Evolutionary conservation across 768 basidiomycete species (phyloP), one percentile per base, ranked within the genome.

Genomic region (Chalciporus piperatus): DNA sequence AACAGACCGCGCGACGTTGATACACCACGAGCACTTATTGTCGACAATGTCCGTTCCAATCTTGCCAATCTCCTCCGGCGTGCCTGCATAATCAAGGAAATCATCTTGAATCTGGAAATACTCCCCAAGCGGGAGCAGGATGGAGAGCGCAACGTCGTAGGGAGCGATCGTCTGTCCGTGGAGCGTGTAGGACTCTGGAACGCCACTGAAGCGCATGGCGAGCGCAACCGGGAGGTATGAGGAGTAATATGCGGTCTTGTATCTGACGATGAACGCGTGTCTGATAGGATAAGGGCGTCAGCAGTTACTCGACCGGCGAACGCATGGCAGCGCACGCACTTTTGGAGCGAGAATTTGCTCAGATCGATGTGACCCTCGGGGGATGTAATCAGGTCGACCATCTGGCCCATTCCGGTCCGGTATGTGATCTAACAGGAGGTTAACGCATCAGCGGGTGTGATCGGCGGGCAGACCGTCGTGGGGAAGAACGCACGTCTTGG

Each of bases 41-140:
- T 98, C 96, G 51, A 98, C 70, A 63, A 99, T 99, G 68, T 98
- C 97, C 16, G 96, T 98, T 20, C 96, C 97, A 51, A 99, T 84
- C 75, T 99, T 98, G 43, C 96, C 96, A 45, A 98, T 88, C 60
- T 88, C 79, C 71, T 94, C 93, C 0, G 93, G 92, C 10, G 89
- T 81, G 6, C 87, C 93, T 20, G 89, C 85, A 67, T 83, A 96
- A 70, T 99, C 97, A 61, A 98, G 82, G 72, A 85, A 98, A 72
- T 98, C 96, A 67, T 98, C 96, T 71, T 99, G 96, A 52, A 96
- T 80, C 72, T 99, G 96, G 85, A 98, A 98, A 74, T 98, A 99
- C 70, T 97, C 94, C 45, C 96, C 96, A 50, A 98, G 79, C 6
- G 91, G 91, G 49, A 98, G 73, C 37, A 98, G 82, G 67, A 99